Conservation (phyloP, 139 green algal genomes). For the Edaphochlamys debaryana region DNA sequence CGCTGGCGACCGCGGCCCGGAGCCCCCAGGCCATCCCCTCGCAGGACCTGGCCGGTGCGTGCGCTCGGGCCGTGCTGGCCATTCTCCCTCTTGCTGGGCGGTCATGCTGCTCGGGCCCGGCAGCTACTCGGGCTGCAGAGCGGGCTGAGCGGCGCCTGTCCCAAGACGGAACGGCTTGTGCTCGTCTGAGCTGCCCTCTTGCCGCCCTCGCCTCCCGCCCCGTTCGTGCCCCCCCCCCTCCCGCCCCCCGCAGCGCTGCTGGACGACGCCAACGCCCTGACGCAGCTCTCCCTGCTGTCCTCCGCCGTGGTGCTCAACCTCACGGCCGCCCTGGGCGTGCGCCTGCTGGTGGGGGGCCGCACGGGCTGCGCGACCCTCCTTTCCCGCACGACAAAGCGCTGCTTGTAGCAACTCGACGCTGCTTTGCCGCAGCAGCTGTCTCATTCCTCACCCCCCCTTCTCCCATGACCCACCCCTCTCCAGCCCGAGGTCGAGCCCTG, state of each 20-base stretch:
- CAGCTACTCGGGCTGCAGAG: too few relatives aligned
- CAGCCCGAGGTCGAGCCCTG: constrained; percentile 57
- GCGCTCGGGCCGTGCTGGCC: too few relatives aligned
- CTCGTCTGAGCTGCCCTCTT: too few relatives aligned
- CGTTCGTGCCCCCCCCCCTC: background rate
- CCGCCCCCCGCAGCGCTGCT: constrained; percentile 60
- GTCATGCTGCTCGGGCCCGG: too few relatives aligned
- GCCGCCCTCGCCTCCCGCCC: background rate
- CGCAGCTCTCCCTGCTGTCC: constrained; percentile 35
- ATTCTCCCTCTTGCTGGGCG: too few relatives aligned
- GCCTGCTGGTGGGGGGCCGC: constrained; percentile 14
- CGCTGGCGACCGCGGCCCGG: constrained; percentile 1
- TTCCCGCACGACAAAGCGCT: too few relatives aligned
- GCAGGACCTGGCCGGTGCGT: constrained; percentile 56
- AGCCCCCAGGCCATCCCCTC: background rate
- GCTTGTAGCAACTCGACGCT: too few relatives aligned
- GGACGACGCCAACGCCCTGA: constrained; percentile 69
- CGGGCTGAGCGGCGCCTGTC: too few relatives aligned
- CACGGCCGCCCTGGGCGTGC: constrained; percentile 34
- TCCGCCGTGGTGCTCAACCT: constrained; percentile 63
- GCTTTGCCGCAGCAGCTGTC: too few relatives aligned
- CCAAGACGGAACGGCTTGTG: too few relatives aligned
- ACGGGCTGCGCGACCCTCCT: too few relatives aligned
- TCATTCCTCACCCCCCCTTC: background rate
- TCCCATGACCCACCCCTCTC: too few relatives aligned